Evolutionary conservation across 2,329 filamentous ascomycete species (phyloP).

Genomic region (Teratosphaeria nubilosa): DNA sequence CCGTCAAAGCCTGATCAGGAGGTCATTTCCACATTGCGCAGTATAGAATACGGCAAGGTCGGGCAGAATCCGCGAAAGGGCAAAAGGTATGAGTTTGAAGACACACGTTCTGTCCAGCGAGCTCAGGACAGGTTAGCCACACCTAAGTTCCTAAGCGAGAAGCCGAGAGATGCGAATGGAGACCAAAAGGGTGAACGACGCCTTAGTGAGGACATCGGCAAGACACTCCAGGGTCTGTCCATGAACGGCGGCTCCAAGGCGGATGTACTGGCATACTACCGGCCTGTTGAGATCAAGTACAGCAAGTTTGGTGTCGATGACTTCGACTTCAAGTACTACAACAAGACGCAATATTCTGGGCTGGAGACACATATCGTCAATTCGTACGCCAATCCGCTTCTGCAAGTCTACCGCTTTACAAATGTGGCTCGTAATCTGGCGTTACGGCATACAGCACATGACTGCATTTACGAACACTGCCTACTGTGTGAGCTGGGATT

Average conservation of each 20-base stretch:
- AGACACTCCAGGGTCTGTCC: conserved; percentile 57
- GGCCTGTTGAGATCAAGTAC: conserved; percentile 95
- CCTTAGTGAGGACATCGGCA: conserved; percentile 49
- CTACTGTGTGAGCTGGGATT: conserved; percentile 91
- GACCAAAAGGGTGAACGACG: conserved; percentile 31
- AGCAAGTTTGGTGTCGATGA: conserved; percentile 99
- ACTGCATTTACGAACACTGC: conserved; percentile 73
- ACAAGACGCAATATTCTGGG: conserved; percentile 82
- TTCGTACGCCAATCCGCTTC: conserved; percentile 84
- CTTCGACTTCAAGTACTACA: conserved; percentile 97
- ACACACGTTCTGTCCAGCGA: conserved; percentile 41
- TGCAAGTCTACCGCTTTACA: conserved; percentile 87
- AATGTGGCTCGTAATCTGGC: conserved; percentile 80
- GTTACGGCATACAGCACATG: conserved; percentile 76
- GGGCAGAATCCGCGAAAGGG: conserved; percentile 47
- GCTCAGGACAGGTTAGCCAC: conserved; percentile 55
- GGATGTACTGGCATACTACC: conserved; percentile 80
- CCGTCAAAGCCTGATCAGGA: conserved; percentile 64
- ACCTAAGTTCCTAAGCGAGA: conserved; percentile 92
- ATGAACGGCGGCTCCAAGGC: conserved; percentile 63
- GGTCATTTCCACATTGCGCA: conserved; percentile 57
- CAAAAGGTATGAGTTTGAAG: conserved; percentile 66
- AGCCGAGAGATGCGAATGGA: conserved; percentile 50
- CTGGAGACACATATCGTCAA: conserved; percentile 95
- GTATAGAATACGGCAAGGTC: conserved; percentile 55